Percentiles rank a stretch among this genome's conserved stretches.
These are phyloP conservation scores for Cladophialophora psammophila DNA, from an alignment of 2,329 filamentous ascomycete genomes.

Conservation along the genomic window DNA sequence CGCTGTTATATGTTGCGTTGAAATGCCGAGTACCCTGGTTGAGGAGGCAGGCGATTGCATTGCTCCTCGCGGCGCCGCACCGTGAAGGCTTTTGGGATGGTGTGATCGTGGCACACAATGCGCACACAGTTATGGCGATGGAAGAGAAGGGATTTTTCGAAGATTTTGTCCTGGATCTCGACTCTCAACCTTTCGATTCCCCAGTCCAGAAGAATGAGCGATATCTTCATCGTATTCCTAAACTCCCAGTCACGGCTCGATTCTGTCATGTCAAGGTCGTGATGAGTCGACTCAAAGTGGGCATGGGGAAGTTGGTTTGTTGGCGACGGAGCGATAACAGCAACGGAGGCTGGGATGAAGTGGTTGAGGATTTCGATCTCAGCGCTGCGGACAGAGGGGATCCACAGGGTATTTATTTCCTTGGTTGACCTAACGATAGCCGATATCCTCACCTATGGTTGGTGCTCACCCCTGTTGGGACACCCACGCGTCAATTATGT, in stretches of 20 bases:
- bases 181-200: constrained; percentile 5
- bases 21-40: constrained; percentile 13
- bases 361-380: constrained; percentile 14
- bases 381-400: background rate
- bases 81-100: constrained; percentile 14
- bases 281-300: background rate
- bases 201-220: background rate
- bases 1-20: constrained; percentile 9
- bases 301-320: background rate
- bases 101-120: constrained; percentile 8
- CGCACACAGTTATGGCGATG: background rate
- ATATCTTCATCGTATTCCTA: background rate
- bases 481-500: constrained; percentile 45
- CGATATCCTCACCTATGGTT: background rate
- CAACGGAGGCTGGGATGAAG: constrained; percentile 9
- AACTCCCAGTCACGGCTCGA: background rate
- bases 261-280: constrained; percentile 12
- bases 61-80: constrained; percentile 2
- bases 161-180: background rate
- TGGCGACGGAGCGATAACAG: constrained; percentile 1
- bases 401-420: background rate
- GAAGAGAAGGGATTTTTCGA: constrained; percentile 13
- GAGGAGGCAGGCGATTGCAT: constrained; percentile 25
- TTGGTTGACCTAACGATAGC: background rate
- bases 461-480: background rate